Percentiles rank a stretch among this genome's conserved stretches.
Evolutionary conservation across 129 eudicot species (phyloP).

Genomic region (Silybum marianum): DNA sequence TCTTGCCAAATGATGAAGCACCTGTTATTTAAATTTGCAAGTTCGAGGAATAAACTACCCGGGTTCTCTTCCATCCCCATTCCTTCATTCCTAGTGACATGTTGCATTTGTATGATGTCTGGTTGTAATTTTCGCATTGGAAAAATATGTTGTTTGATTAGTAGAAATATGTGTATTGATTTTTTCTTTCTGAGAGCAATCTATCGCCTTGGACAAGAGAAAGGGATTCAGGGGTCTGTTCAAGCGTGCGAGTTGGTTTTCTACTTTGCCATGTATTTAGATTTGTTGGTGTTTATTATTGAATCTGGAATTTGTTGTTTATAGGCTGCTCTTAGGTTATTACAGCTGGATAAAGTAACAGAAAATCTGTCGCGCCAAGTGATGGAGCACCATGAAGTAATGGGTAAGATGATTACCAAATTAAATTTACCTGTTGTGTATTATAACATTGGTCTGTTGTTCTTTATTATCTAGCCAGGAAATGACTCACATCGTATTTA

Average conservation of each 20-base stretch:
- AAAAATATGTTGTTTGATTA: constrained; percentile 9
- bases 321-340: constrained; percentile 88
- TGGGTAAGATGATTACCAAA: constrained; percentile 56
- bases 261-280: constrained; percentile 14
- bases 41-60: not conserved
- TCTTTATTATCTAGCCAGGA: not conserved
- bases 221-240: constrained; percentile 3
- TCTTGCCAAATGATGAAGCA: not conserved
- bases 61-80: not conserved
- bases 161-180: not conserved
- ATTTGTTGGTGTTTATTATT: constrained; percentile 32
- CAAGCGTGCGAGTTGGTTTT: constrained; percentile 15
- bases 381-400: constrained; percentile 97
- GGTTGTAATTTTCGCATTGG: not conserved
- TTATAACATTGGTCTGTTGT: not conserved
- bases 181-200: constrained; percentile 3
- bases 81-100: not conserved
- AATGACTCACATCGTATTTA: constrained; percentile 12
- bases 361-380: constrained; percentile 87
- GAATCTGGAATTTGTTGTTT: constrained; percentile 40
- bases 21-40: not conserved
- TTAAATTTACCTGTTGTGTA: constrained; percentile 8
- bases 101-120: constrained; percentile 16
- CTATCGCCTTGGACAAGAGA: not conserved
- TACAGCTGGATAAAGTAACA: constrained; percentile 85